Evolutionary conservation across 2,329 filamentous ascomycete genomes (phyloP), one percentile per base, ranked within the genome.

Genomic region (Aspergillus versicolor): DNA sequence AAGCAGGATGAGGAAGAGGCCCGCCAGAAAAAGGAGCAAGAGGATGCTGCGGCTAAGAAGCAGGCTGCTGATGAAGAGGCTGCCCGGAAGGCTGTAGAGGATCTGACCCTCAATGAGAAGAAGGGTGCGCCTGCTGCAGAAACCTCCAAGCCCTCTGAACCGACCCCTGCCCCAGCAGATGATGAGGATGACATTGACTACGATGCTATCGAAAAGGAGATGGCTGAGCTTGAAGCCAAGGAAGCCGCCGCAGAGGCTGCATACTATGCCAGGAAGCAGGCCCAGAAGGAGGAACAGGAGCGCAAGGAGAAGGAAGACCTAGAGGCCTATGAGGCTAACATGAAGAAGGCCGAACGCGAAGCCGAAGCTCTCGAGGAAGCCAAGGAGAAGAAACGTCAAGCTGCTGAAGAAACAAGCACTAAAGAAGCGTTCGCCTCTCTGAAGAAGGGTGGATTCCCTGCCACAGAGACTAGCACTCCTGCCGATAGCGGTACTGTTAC

Each of bases 261-360:
- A 13, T 81, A 81, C 64, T 68, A 90, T 71, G 87, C 90, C 71
- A 89, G 90, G 75, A 92, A 92, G 75, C 84, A 90, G 67, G 88
- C 86, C n/a, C 87, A 91, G 71, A 90, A 90, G 73, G 78, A 78
- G 59, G 77, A 76, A 61, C 68, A 70, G 37, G 76, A 70, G 24
- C 74, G 75, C 60, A 79, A 78, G 63, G 76, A 78, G 60, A 73
- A 75, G 47, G 77, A 80, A 54, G 77, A 78, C 40, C 72, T 61
- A 13, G 76, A 76, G 38, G 67, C 71, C 49, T 78, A 75, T 27
- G 75, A 79, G 54, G 72, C 72, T 53, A 79, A 76, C 62, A 79
- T 80, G 77, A 80, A 79, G 68, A 71, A 75, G 61, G 73, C 77
- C 37, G 78, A 81, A 64, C 71, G 68, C 22, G 78, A 80, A 64